Conservation (phyloP, 371 early-diverging fungal genomes). For the Haplosporangium sp. region DNA sequence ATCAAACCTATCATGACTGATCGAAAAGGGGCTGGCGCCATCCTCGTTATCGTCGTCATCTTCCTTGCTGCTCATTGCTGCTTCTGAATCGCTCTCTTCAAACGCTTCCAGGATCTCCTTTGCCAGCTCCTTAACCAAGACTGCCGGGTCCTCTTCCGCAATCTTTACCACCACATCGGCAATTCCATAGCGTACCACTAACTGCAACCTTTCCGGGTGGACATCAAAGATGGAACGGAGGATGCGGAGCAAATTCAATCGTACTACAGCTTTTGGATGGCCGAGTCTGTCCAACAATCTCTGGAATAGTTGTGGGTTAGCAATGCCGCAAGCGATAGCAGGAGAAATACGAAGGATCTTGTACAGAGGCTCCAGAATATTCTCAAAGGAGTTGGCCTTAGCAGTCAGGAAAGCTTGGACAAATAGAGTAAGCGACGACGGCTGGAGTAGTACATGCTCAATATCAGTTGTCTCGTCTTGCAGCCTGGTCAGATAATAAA, state of each 20-base stretch:
- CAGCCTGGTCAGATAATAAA: conserved; percentile 33
- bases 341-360: conserved; percentile 58
- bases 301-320: conserved; percentile 54
- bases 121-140: conserved; percentile 59
- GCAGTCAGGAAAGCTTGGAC: conserved; percentile 57
- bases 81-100: conserved; percentile 42
- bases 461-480: conserved; percentile 61
- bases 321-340: conserved; percentile 50
- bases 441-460: conserved; percentile 56
- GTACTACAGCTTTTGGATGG: conserved; percentile 62
- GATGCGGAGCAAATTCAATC: conserved; percentile 60
- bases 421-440: conserved; percentile 50
- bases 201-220: conserved; percentile 33
- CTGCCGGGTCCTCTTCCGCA: conserved; percentile 55
- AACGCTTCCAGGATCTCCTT: conserved; percentile 56
- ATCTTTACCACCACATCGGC: conserved; percentile 46
- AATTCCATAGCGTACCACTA: conserved; percentile 40
- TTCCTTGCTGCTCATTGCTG: conserved; percentile 18
- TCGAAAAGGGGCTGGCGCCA: neutral
- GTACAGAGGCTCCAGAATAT: conserved; percentile 61
- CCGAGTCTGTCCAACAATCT: conserved; percentile 54
- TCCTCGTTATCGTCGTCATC: conserved; percentile 6
- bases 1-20: conserved; percentile 16
- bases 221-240: conserved; percentile 57
- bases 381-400: conserved; percentile 60